phyloP scores from a whole-genome alignment of 805 yeast species.

The Candida takata region DNA sequence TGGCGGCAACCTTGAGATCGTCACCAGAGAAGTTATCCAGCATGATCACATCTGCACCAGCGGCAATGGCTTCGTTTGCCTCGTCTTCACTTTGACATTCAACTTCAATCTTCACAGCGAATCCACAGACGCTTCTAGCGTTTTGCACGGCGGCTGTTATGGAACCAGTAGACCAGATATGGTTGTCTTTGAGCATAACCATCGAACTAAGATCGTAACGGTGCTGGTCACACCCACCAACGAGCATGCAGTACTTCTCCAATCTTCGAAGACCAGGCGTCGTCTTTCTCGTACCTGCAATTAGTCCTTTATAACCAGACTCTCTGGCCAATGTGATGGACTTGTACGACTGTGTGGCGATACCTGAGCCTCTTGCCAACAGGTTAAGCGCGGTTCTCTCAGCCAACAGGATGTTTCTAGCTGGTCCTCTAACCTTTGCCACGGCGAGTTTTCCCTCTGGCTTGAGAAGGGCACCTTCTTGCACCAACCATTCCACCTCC shows the following conservation, averaged over 20 bases:
- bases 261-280: constrained; percentile 88
- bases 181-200: constrained; percentile 97
- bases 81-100: constrained; percentile 82
- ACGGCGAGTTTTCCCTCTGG: constrained; percentile 60
- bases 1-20: constrained; percentile 59
- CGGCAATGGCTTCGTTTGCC: constrained; percentile 86
- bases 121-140: constrained; percentile 81
- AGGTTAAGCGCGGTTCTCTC: constrained; percentile 84
- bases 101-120: constrained; percentile 84
- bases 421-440: constrained; percentile 77
- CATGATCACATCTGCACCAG: constrained; percentile 96
- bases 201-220: constrained; percentile 85
- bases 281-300: constrained; percentile 96
- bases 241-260: constrained; percentile 91
- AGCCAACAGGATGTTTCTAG: constrained; percentile 68
- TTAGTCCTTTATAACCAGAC: constrained; percentile 69
- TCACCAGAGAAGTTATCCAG: constrained; percentile 77
- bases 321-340: constrained; percentile 56
- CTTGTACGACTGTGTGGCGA: constrained; percentile 66
- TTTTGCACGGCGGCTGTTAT: constrained; percentile 73
- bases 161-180: constrained; percentile 87
- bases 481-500: constrained; percentile 60
- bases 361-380: constrained; percentile 77
- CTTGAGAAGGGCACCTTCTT: constrained; percentile 59
- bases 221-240: constrained; percentile 92